A percentile compares a stretch with the other conserved stretches of the same genome.
Evolutionary conservation across 2,329 filamentous ascomycete genomes (phyloP).

Genomic region (Penicillium sp.): DNA sequence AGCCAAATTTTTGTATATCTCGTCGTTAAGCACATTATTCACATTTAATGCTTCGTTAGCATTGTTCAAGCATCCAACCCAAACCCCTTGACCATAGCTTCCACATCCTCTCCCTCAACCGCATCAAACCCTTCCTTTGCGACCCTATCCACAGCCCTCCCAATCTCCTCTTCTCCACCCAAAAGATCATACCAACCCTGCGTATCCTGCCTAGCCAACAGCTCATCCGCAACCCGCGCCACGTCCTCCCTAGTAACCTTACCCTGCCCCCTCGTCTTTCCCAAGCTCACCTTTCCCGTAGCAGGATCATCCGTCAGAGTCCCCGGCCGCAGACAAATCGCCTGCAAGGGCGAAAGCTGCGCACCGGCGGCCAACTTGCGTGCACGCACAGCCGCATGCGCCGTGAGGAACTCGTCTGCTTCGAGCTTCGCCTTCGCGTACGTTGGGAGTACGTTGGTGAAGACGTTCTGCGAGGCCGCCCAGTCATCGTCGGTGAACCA

Average conservation of each 20-base stretch:
- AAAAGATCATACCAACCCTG: constrained; percentile 61
- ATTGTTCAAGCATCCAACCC: neutral
- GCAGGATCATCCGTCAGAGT: constrained; percentile 54
- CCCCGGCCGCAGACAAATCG: constrained; percentile 59
- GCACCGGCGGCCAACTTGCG: constrained; percentile 20
- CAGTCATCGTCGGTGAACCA: constrained; percentile 59
- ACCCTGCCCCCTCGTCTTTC: constrained; percentile 52
- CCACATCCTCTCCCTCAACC: constrained; percentile 57
- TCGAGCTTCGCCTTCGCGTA: constrained; percentile 61
- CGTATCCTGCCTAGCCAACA: constrained; percentile 54
- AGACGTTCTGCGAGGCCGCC: constrained; percentile 51
- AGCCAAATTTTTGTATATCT: neutral
- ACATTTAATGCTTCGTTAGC: neutral
- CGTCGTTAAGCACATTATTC: neutral
- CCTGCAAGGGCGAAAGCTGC: constrained; percentile 46
- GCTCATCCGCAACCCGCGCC: constrained; percentile 54
- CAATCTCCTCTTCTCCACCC: constrained; percentile 54
- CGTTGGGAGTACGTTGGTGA: constrained; percentile 54
- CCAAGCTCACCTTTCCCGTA: constrained; percentile 54
- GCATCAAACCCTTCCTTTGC: constrained; percentile 52
- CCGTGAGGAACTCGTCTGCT: constrained; percentile 60
- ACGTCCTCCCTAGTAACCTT: constrained; percentile 57
- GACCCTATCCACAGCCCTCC: constrained; percentile 52
- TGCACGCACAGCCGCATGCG: constrained; percentile 45
- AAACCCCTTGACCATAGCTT: constrained; percentile 46